Evolutionary conservation across 164 flowering plant species (phyloP).

Genomic region (Sedum album): DNA sequence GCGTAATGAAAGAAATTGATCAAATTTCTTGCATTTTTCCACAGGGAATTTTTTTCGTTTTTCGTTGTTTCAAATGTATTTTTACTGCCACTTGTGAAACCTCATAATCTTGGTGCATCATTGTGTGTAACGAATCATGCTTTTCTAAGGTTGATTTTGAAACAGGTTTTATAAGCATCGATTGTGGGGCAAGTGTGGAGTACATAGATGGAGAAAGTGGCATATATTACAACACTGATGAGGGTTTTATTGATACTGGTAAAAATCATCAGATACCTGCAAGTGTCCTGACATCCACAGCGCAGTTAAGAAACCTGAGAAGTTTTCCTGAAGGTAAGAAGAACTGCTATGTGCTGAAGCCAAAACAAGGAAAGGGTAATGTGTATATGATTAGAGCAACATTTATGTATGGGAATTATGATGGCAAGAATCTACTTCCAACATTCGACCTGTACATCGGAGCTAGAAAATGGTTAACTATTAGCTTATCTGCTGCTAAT

Average conservation of each 20-base stretch:
- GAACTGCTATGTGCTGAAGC: constrained; percentile 18
- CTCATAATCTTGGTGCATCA: too few relatives aligned
- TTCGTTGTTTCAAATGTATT: too few relatives aligned
- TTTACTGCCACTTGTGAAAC: too few relatives aligned
- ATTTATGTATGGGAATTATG: constrained; percentile 28
- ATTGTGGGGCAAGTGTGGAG: background rate
- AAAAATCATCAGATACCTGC: background rate
- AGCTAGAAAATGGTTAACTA: constrained; percentile 14
- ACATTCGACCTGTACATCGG: constrained; percentile 19
- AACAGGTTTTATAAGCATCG: constrained; percentile 2
- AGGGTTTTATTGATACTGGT: background rate
- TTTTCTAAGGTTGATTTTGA: too few relatives aligned
- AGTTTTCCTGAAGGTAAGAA: constrained; percentile 18
- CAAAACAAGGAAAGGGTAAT: background rate
- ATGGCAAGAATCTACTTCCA: constrained; percentile 14
- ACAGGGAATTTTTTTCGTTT: too few relatives aligned
- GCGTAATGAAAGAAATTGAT: background rate
- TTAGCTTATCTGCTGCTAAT: background rate
- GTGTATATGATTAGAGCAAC: constrained; percentile 20
- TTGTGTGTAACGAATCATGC: too few relatives aligned
- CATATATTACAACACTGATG: background rate
- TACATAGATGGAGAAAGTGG: background rate
- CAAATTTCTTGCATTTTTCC: too few relatives aligned
- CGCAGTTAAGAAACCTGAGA: constrained; percentile 8
- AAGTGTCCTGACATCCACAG: background rate